Evolutionary conservation across 768 basidiomycete species (phyloP), one percentile per base, ranked within the genome.

Genomic region (Mycena albidolilacea): DNA sequence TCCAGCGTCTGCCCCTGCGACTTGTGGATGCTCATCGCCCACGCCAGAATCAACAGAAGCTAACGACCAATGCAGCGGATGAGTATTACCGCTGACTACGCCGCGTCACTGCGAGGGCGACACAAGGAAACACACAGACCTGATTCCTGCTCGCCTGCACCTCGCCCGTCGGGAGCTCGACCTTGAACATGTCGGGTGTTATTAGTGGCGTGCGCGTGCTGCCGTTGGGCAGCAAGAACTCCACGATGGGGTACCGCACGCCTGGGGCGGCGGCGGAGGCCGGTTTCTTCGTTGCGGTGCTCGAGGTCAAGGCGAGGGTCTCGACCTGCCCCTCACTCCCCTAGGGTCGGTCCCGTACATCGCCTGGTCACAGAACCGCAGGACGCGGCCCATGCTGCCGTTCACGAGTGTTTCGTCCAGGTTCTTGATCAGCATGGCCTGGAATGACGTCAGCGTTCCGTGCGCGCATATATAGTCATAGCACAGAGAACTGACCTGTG

Each of bases 21-120:
- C 80, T 99, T 99, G 82, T 99, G 98, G 74, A 99, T 99, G 59
- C 93, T 95, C 95, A 98, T 97, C 0, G 97, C 97, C 97, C 97
- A 99, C 0, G 97, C 89, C 46, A 97, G 87, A 71, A 98, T 97
- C 35, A 98, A 80, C 0, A 95, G 96, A 1, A 97, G 80, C 95
- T 97, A 43, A 43, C 43, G 43, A 43, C 2, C 23, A 23, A 23
- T 23, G 23, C 23, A 23, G 23, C 23, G 23, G 23, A 23, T 23
- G 23, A 23, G 23, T 23, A 23, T 23, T 23, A 23, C 23, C 23
- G 23, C 23, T 23, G 23, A 23, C 23, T 23, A 23, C 23, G 23
- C 23, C 23, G 23, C 23, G 23, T 23, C 23, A 23, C 23, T 23
- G 23, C 23, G 23, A 23, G 23, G 23, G 23, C 23, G 43, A 43